These are phyloP conservation scores for Funneliformis caledonium DNA, from an alignment of 371 early-diverging fungal species.

Conservation along the genomic window DNA sequence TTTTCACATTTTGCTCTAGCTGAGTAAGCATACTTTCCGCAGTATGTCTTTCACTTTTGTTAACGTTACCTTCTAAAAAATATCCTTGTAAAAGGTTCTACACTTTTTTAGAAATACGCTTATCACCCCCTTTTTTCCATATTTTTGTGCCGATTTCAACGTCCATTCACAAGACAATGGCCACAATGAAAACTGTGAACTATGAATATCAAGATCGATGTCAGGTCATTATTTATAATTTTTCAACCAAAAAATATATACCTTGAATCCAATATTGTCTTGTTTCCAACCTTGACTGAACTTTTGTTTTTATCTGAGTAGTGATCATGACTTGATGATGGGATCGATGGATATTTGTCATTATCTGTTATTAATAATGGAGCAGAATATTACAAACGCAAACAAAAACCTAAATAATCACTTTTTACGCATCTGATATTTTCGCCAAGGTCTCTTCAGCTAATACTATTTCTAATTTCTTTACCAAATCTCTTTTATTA, in stretches of 20 bases:
- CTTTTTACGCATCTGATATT: too few relatives aligned
- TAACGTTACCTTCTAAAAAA: background rate
- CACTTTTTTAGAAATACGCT: background rate
- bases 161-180: background rate
- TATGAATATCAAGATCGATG: background rate
- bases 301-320: too few relatives aligned
- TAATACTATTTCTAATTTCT: background rate
- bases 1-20: background rate
- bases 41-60: background rate
- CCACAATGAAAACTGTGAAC: background rate
- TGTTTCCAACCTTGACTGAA: too few relatives aligned
- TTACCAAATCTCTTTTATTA: constrained; percentile 8
- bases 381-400: too few relatives aligned
- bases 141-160: background rate
- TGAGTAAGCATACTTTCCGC: background rate
- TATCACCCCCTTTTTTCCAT: background rate
- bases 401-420: too few relatives aligned
- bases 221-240: too few relatives aligned
- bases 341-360: too few relatives aligned
- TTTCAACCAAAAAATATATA: too few relatives aligned
- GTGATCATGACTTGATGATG: too few relatives aligned
- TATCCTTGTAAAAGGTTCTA: background rate
- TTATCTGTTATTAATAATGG: too few relatives aligned
- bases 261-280: too few relatives aligned
- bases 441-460: too few relatives aligned